Base-by-base conservation (phyloP, 2,329 filamentous ascomycete genomes). In the Amphichorda felina region DNA sequence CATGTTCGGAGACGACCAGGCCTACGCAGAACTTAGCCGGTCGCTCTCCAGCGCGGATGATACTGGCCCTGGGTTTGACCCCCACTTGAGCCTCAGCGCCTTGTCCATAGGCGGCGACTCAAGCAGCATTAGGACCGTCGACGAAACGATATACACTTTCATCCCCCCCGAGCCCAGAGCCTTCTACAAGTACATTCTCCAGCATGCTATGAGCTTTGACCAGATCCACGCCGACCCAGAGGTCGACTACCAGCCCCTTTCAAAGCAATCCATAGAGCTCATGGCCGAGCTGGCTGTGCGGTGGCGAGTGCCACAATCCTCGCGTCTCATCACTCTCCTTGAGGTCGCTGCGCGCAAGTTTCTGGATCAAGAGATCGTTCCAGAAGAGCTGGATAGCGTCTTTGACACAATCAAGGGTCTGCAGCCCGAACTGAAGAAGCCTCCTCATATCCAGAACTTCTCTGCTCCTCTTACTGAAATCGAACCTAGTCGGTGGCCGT, bases 331-430 rank as follows among this genome's bases (percentile, higher is more conserved):
- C 5, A 60, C 89, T 5, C 79, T 94, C 47, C 61, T 96, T 25
- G 91, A 96, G 59, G 82, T 93, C 38, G 72, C 86, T 6, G 72
- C 80, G 16, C 81, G 87, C 48, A 91, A 91, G 54, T 96, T 87
- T 50, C 63, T 86, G 31, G 82, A 94, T 45, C 78, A 84, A 44
- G 82, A 94, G 49, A 76, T 94, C 39, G 72, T 74, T 11, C 72
- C 91, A 10, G 79, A 89, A 46, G 87, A 84, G 34, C 62, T 96
- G 33, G 88, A 94, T 58, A 72, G 75, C 26, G 79, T 84, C 8
- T 94, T 96, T 56, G 79, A 83, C 33, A 79, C 82, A 47, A 70
- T 85, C 44, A 95, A 95, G 53, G 72, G 78, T 35, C 73, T 81
- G 7, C 70, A 73, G 1, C 64, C 72, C 13, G 75, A 84, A 37